Conservation (phyloP, 495 filamentous ascomycete genomes). For the Neurospora sp. region DNA sequence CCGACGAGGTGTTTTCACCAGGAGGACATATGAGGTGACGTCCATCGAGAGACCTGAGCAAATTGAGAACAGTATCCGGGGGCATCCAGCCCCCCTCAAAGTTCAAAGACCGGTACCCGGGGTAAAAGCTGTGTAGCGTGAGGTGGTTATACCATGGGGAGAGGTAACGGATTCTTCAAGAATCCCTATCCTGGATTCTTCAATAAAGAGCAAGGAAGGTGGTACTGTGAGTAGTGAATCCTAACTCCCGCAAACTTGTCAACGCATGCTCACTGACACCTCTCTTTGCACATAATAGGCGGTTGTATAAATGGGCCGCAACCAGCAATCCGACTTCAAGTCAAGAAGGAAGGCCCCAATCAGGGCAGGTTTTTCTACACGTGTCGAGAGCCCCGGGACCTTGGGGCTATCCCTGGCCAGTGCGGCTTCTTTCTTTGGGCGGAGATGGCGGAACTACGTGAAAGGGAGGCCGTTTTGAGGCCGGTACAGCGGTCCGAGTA, state of each 20-base stretch:
- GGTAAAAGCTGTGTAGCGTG: background rate
- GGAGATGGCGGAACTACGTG: conserved; percentile 48
- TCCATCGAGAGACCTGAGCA: background rate
- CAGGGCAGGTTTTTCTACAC: conserved; percentile 59
- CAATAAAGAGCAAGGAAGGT: background rate
- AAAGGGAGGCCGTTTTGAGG: conserved; percentile 38
- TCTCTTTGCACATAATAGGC: background rate
- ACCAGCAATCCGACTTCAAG: conserved; percentile 48
- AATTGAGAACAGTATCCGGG: background rate
- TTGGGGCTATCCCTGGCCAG: conserved; percentile 8
- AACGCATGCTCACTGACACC: background rate
- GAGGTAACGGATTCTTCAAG: background rate
- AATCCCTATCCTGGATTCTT: background rate
- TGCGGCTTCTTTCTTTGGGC: conserved; percentile 69
- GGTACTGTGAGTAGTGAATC: background rate
- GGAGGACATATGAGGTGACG: background rate
- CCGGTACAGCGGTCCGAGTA: background rate
- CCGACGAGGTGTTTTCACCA: background rate
- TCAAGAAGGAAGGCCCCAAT: conserved; percentile 57
- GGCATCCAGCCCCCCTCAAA: background rate
- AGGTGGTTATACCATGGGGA: background rate
- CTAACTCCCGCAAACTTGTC: background rate
- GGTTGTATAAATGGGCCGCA: conserved; percentile 27
- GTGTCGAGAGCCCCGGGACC: conserved; percentile 30
- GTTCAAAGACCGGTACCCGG: background rate